Evolutionary conservation across 495 filamentous ascomycete species (phyloP).

Genomic region (Xylaria sp.): DNA sequence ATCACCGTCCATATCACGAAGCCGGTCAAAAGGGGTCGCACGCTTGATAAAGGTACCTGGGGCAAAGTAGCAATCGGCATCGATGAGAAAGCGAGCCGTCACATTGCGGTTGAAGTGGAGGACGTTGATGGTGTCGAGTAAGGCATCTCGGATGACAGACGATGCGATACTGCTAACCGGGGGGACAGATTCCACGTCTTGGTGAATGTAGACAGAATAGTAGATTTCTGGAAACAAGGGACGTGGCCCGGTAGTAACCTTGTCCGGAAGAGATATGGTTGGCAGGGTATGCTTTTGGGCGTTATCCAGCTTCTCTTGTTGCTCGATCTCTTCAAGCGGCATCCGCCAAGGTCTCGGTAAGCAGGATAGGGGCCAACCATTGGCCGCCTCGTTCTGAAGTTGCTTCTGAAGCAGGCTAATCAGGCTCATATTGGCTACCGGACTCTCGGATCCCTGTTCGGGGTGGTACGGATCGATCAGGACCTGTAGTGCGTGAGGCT

Average conservation of each 20-base stretch:
- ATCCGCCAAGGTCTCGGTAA: slow-evolving; percentile 85
- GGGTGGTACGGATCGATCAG: slow-evolving; percentile 83
- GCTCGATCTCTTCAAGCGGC: slow-evolving; percentile 55
- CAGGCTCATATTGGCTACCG: slow-evolving; percentile 61
- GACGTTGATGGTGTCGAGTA: slow-evolving; percentile 93
- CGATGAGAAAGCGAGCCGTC: slow-evolving; percentile 87
- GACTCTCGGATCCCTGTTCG: slow-evolving; percentile 50
- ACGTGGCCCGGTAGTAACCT: slow-evolving; percentile 73
- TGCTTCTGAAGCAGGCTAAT: slow-evolving; percentile 86
- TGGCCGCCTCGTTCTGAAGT: slow-evolving; percentile 72
- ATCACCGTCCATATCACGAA: slow-evolving; percentile 74
- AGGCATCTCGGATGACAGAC: slow-evolving; percentile 79
- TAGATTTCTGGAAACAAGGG: slow-evolving; percentile 90
- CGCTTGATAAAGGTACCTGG: slow-evolving; percentile 88
- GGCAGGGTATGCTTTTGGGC: slow-evolving; percentile 78
- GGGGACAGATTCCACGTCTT: slow-evolving; percentile 93
- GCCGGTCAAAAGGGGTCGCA: slow-evolving; percentile 86
- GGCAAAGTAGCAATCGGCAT: slow-evolving; percentile 93
- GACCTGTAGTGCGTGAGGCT: slow-evolving; percentile 80
- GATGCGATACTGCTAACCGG: slow-evolving; percentile 75
- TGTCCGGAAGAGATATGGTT: slow-evolving; percentile 71
- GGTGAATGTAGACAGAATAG: slow-evolving; percentile 88
- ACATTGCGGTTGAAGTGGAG: slow-evolving; percentile 90
- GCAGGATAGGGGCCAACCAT: slow-evolving; percentile 77
- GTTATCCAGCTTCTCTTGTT: slow-evolving; percentile 62